Percentiles rank a stretch among this genome's conserved stretches.
Conservation (phyloP, 768 basidiomycete genomes). For the Collybia nuda region DNA sequence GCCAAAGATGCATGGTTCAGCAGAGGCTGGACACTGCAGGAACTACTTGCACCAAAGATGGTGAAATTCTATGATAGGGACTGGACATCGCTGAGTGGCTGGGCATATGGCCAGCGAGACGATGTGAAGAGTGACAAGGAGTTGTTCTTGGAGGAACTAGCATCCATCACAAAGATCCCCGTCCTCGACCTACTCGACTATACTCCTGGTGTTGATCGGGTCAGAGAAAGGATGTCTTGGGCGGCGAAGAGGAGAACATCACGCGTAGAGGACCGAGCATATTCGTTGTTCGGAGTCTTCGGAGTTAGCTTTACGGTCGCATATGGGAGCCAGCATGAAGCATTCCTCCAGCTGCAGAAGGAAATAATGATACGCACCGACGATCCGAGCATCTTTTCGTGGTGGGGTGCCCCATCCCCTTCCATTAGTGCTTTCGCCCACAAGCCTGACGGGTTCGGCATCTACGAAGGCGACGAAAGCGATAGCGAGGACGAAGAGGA, state of each 20-base stretch:
- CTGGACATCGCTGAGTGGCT: not conserved
- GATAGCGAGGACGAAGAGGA: too few species aligned
- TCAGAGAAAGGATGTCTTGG: not conserved
- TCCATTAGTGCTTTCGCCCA: too few species aligned
- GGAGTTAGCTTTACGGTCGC: not conserved
- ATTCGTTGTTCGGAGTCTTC: not conserved
- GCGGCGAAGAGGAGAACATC: not conserved
- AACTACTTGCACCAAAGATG: not conserved
- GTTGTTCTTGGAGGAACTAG: not conserved
- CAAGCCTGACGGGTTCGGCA: too few species aligned
- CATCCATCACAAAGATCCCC: not conserved
- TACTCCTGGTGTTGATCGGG: not conserved
- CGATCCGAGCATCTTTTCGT: too few species aligned
- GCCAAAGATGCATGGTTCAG: not conserved
- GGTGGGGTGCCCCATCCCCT: too few species aligned
- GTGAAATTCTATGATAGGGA: not conserved
- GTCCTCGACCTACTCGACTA: not conserved
- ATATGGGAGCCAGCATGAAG: not conserved
- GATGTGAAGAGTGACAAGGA: not conserved
- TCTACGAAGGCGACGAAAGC: too few species aligned
- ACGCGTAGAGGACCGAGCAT: not conserved
- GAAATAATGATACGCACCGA: not conserved
- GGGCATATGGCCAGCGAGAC: too few species aligned
- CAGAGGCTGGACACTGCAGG: not conserved
- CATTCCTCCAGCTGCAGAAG: not conserved